Base-by-base conservation (phyloP, 805 yeast genomes). In the Wickerhamiella parazyma region DNA sequence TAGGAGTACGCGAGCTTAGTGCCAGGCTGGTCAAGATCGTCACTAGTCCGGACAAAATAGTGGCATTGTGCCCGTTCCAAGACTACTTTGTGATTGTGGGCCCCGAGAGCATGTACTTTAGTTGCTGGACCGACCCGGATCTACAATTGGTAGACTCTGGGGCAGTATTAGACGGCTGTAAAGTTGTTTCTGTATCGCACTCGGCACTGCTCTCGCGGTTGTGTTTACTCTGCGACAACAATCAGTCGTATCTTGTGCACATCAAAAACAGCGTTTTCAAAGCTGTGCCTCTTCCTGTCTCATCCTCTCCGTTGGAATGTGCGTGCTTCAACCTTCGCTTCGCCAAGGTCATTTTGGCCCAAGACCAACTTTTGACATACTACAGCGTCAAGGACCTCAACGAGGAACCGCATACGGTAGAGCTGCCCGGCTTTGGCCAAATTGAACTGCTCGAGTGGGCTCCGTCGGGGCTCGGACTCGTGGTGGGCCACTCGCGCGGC, bases 311-410 rank as follows among this genome's bases (percentile, higher is more conserved):
- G 6, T 22, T 36, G 3, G 28, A 43, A 10, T 57, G 59, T 2
- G 55, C 65, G 8, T 58, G 64, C 12, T 62, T 69, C 21, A 71
- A 71, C 45, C 61, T 65, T 12, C 53, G 65, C 12, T 65, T 67
- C 48, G 64, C 68, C 40, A 48, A 66, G 24, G 55, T 68, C 4
- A 67, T 68, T 19, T 55, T 69, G 9, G 67, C 63, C 4, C 52
- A 66, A n/a, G 50, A 52, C 7, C 54, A 58, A 34, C 71, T 72
- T 1, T 52, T 59, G 10, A 49, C 53, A 25, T 57, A 69, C 11
- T 64, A 60, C 52, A 67, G 63, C 41, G 55, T 71, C 39, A 52
- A 54, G 28, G 63, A 61, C 38, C 21, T 38, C 14, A 29, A 37
- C 36, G 42, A 33, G 12, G 16, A 36, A 16, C 46, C 46, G n/a